A percentile compares a stretch with the other conserved stretches of the same genome.
Conservation (phyloP, 768 basidiomycete species). For the Peribolospora baueri region DNA sequence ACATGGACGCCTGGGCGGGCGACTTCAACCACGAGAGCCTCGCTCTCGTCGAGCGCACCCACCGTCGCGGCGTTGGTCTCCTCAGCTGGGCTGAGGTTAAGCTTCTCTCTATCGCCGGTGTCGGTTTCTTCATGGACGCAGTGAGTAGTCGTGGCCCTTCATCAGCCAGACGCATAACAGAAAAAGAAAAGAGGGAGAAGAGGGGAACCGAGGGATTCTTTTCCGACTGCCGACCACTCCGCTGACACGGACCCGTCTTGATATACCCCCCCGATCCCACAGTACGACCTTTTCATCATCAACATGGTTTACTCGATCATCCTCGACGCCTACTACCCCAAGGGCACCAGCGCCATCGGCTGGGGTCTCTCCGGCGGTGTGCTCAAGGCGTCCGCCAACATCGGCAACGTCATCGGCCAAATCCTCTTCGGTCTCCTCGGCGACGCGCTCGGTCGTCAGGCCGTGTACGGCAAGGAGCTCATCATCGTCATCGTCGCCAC, state of each 20-base stretch:
- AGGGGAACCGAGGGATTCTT: not conserved
- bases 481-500: constrained; percentile 60
- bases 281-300: not conserved
- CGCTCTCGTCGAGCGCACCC: constrained; percentile 1
- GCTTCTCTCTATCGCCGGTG: constrained; percentile 37
- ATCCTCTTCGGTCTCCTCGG: constrained; percentile 9
- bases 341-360: too few relatives aligned
- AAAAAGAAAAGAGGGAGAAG: constrained; percentile 27
- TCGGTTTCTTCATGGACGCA: constrained; percentile 52
- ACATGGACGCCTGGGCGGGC: not conserved
- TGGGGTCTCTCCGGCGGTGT: constrained; percentile 1
- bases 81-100: constrained; percentile 31
- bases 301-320: not conserved
- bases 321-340: not conserved
- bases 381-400: constrained; percentile 7
- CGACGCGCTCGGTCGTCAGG: constrained; percentile 8
- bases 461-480: constrained; percentile 42
- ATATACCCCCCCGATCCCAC: not conserved
- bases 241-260: not conserved
- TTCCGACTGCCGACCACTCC: not conserved
- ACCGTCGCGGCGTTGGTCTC: not conserved
- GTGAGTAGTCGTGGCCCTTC: not conserved
- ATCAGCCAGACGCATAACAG: constrained; percentile 14
- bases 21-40: not conserved
- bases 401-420: constrained; percentile 12